Evolutionary conservation across 108 stramenopile genomes (phyloP), one percentile per base, ranked within the genome.

Genomic region (Fistulifera solaris): DNA sequence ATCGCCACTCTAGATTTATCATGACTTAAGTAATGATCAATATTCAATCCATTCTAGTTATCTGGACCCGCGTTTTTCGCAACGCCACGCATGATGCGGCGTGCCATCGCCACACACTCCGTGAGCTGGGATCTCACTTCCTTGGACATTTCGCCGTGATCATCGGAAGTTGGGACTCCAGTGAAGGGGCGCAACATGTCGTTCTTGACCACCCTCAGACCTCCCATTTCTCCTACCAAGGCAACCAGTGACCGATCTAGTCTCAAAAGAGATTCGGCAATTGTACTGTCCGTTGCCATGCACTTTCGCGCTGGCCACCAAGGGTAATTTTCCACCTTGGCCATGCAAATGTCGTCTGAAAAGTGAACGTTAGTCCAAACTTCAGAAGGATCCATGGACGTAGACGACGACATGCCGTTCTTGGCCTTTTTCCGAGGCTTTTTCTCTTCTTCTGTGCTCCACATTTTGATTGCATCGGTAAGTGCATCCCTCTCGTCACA

Each of bases 281-380:
- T 26, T 3, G 45, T 44, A 10, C 53, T 40, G 56, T 87, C 81
- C 54, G 77, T 75, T 8, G 78, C 63, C 27, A 65, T 40, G 41
- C 81, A 84, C 53, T 79, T 70, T 52, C 67, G 68, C 21, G 89
- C 85, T 39, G 89, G 89, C 89, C 89, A 90, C 83, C 83, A 80
- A 19, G 89, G 89, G 56, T 67, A 83, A 16, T 66, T 62, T 15
- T 70, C 77, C 1, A 79, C 76, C 61, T 78, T 85, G n/a, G 59
- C 78, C 50, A 85, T 76, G 40, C 78, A 76, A 44, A 87, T 73
- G 39, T 84, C 70, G 38, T 87, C 75, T 13, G 85, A 80, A 35
- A 76, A 70, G 16, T 50, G 54, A 7, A 77, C 70, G 52, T 87
- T 52, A 7, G 82, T 68, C 89, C 89, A 90, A 1, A 90, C 75